These are phyloP conservation scores for Oemleria cerasiformis DNA, from an alignment of 306 rosid genomes.

Conservation along the genomic window DNA sequence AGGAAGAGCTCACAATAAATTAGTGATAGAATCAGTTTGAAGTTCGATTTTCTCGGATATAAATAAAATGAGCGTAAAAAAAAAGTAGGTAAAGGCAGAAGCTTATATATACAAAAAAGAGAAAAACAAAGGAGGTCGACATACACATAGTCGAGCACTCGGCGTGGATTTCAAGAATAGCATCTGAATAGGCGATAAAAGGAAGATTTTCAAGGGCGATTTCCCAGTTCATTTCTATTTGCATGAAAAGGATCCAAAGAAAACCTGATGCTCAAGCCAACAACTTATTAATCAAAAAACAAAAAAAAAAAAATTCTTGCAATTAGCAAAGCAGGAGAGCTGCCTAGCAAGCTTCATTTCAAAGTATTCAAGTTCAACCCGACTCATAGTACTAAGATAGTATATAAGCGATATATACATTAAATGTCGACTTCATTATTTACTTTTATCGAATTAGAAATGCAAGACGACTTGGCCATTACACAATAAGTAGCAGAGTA, in stretches of 20 bases:
- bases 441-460: too few species aligned
- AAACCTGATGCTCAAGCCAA: slow-evolving; percentile 13
- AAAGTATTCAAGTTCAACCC: slow-evolving; percentile 4
- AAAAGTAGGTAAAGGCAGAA: background rate
- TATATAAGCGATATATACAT: too few species aligned
- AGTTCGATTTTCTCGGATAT: too few species aligned
- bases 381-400: too few species aligned
- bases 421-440: too few species aligned
- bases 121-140: background rate
- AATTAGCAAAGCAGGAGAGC: background rate
- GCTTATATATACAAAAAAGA: background rate
- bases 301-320: too few species aligned
- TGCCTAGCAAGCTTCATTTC: slow-evolving; percentile 11
- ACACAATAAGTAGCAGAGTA: too few species aligned
- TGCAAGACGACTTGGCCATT: too few species aligned
- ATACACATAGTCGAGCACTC: background rate
- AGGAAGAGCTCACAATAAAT: too few species aligned
- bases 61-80: background rate
- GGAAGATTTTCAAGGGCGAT: slow-evolving; percentile 19
- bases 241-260: slow-evolving; percentile 45
- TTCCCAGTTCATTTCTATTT: slow-evolving; percentile 21
- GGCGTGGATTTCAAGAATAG: slow-evolving; percentile 49
- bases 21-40: too few species aligned
- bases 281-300: background rate
- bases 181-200: slow-evolving; percentile 3